These are phyloP conservation scores for Leccinum fallax DNA, from an alignment of 1,284 basidiomycete species.

Conservation along the genomic window DNA sequence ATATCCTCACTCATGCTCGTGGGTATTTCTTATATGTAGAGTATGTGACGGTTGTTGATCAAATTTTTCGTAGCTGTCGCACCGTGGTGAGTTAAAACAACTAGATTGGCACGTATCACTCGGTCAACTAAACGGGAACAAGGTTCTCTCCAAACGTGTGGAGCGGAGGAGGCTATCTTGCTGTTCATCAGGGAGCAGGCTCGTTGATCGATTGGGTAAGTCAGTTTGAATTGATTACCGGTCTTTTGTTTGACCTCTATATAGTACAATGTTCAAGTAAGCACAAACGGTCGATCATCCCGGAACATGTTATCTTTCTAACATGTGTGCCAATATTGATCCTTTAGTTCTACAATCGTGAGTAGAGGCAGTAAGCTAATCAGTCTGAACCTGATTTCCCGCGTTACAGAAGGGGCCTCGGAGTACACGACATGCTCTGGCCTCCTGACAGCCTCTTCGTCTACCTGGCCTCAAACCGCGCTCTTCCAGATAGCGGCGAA, in stretches of 20 bases:
- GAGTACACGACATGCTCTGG: slow-evolving; percentile 49
- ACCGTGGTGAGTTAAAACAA: slow-evolving; percentile 26
- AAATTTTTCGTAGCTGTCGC: slow-evolving; percentile 25
- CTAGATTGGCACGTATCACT: neutral
- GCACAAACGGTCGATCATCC: slow-evolving; percentile 2
- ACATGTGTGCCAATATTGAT: neutral
- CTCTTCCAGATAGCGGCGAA: slow-evolving; percentile 66
- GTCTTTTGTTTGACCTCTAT: neutral
- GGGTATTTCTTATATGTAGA: slow-evolving; percentile 7
- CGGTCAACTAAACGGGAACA: neutral
- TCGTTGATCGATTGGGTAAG: slow-evolving; percentile 55
- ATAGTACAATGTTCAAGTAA: slow-evolving; percentile 50
- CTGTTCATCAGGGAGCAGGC: slow-evolving; percentile 53
- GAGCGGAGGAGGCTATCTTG: slow-evolving; percentile 56
- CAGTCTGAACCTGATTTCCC: neutral
- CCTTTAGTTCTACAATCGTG: slow-evolving; percentile 66
- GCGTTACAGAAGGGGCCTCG: slow-evolving; percentile 41
- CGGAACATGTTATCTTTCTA: neutral
- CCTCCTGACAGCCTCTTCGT: slow-evolving; percentile 45
- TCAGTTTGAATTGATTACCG: neutral
- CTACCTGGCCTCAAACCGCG: slow-evolving; percentile 43
- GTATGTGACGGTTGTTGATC: slow-evolving; percentile 5
- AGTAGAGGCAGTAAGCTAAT: slow-evolving; percentile 15
- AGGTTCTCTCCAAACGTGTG: slow-evolving; percentile 33
- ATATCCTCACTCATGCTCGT: slow-evolving; percentile 45